Base-by-base conservation (phyloP, 352 stramenopile species). In the Phytophthora constricta region DNA sequence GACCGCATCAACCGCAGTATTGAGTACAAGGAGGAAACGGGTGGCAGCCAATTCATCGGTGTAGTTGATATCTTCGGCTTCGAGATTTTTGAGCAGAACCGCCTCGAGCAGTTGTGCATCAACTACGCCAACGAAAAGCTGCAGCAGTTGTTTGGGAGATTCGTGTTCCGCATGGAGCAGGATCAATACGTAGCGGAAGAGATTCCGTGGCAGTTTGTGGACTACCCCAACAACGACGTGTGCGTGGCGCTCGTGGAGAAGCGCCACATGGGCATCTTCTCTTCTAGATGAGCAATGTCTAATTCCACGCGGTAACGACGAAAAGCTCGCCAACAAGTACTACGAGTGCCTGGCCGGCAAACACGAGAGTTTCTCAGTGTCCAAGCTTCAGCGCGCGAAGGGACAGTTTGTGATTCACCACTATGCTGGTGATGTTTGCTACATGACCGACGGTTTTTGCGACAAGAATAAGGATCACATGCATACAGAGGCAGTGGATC, bases 41-140 rank as follows among this genome's bases (percentile, higher is more conserved):
- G 59, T 0, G 74, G 78, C 20, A 88, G 66, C 33, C 86, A 92
- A 53, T 96, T 97, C 50, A 96, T 97, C 49, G 91, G 91, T 37
- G 86, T 97, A 2, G 82, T 97, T 28, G 91, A 97, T 57, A 97
- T 97, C 57, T 97, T 97, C 53, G 91, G 91, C 10, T 97, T 97
- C 51, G 91, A 97, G 67, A 95, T 94, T 48, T 96, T 97, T 46
- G 71, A 92, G 48, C 68, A 90, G 45, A 99, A 99, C 62, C 95
- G 85, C 20, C 92, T 99, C 1, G 89, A 96, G 65, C 88, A 96
- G 33, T 67, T 96, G 25, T 96, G 88, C 53, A 96, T 96, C 69
- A 96, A 96, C 62, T 96, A 90, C 65, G 87, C 86, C 16, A 96
- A 96, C 64, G 89, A 96, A 57, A 96, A 94, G 61, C 77, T 96